phyloP scores from a whole-genome alignment of 768 basidiomycete species.

The Phylloporus arenicola region DNA sequence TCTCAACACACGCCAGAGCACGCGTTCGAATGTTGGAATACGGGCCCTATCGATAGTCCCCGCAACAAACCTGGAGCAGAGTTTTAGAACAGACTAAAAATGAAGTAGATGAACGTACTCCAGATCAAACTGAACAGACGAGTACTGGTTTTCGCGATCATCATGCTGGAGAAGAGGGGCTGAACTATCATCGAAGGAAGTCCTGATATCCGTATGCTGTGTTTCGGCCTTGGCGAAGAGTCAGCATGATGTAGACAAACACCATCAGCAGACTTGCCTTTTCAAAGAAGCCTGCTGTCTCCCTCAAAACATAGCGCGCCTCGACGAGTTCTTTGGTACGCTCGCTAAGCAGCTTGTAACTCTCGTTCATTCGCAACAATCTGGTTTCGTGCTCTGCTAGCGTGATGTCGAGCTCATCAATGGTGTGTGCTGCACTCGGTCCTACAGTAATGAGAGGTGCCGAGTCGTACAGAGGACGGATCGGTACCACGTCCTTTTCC shows the following conservation, averaged over 20 bases:
- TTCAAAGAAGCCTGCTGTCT: constrained; percentile 96
- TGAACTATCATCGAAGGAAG: constrained; percentile 87
- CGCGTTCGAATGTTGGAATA: constrained; percentile 90
- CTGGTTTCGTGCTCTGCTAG: constrained; percentile 83
- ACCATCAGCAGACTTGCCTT: constrained; percentile 44
- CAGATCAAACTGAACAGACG: constrained; percentile 70
- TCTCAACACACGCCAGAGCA: constrained; percentile 95
- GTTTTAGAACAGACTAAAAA: neutral
- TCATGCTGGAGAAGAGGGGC: constrained; percentile 90
- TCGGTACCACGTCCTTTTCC: constrained; percentile 74
- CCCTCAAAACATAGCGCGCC: constrained; percentile 88
- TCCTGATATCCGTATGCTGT: constrained; percentile 73
- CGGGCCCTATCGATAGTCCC: constrained; percentile 94
- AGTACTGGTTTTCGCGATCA: constrained; percentile 68
- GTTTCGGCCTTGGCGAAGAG: constrained; percentile 57
- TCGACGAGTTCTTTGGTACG: constrained; percentile 84
- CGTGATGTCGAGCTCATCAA: constrained; percentile 88
- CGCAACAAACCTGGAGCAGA: constrained; percentile 72
- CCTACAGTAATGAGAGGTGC: constrained; percentile 84
- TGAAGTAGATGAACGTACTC: constrained; percentile 51
- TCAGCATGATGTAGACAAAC: constrained; percentile 5
- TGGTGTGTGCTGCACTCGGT: constrained; percentile 86
- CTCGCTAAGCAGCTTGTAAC: constrained; percentile 84
- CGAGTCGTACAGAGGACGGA: constrained; percentile 83
- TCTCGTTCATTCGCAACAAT: constrained; percentile 85